phyloP scores from a whole-genome alignment of 2,329 filamentous ascomycete genomes.

The Pseudogymnoascus sp. region DNA sequence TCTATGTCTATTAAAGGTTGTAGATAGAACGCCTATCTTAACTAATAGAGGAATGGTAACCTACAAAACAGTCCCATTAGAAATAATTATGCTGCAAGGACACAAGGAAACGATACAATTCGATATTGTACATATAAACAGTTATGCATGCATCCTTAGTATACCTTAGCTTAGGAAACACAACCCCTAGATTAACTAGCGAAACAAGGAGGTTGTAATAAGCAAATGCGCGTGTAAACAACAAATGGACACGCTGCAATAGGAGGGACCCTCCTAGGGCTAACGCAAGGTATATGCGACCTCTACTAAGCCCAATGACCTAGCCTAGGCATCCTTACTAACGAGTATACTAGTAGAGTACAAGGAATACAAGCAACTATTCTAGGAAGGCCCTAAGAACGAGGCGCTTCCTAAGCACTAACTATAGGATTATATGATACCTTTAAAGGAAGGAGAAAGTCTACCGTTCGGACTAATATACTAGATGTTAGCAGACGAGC shows the following conservation, averaged over 20 bases:
- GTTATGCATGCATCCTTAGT: not conserved
- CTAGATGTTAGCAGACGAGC: slow-evolving; percentile 10
- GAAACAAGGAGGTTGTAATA: not conserved
- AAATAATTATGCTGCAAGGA: not conserved
- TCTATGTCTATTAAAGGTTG: not conserved
- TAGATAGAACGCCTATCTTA: not conserved
- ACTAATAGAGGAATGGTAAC: not conserved
- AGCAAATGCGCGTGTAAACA: not conserved
- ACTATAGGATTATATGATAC: not conserved
- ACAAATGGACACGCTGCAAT: not conserved
- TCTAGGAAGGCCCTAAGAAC: not conserved
- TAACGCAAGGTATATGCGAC: not conserved
- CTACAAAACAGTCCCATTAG: not conserved
- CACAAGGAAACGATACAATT: not conserved
- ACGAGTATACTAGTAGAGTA: not conserved
- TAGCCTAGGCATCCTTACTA: not conserved
- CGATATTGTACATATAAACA: not conserved
- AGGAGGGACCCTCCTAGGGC: not conserved
- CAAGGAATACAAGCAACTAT: not conserved
- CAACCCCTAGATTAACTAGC: not conserved
- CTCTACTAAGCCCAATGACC: not conserved
- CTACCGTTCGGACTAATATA: slow-evolving; percentile 14
- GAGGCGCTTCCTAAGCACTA: not conserved
- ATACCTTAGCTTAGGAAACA: not conserved
- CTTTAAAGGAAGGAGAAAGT: not conserved